Evolutionary conservation across 345 rosid species (phyloP).

Genomic region (Syzygium oleosum): DNA sequence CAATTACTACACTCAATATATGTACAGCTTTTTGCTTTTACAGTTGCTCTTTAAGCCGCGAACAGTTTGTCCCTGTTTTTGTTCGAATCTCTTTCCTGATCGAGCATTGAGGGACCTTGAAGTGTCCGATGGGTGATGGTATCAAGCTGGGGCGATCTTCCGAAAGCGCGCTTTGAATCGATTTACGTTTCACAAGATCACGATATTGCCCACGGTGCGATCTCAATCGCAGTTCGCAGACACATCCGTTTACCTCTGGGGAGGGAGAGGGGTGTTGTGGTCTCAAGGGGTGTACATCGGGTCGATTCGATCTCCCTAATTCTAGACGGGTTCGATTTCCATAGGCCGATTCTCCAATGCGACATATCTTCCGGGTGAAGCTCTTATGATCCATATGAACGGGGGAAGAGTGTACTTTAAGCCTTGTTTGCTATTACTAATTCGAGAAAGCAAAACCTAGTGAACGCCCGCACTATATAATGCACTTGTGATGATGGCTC

Average conservation of each 20-base stretch:
- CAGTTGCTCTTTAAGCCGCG: not conserved
- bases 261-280: too few relatives aligned
- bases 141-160: not conserved
- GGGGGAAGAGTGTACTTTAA: not conserved
- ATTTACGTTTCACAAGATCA: not conserved
- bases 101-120: not conserved
- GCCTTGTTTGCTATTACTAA: not conserved
- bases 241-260: not conserved
- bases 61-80: not conserved
- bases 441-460: not conserved
- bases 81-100: not conserved
- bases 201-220: not conserved
- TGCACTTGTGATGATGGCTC: too few relatives aligned
- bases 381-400: not conserved
- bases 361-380: not conserved
- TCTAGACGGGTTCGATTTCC: not conserved
- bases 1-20: not conserved
- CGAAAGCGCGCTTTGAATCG: not conserved
- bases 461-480: too few relatives aligned
- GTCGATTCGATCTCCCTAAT: not conserved
- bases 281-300: not conserved
- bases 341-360: not conserved
- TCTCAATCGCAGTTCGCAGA: not conserved
- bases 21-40: not conserved
- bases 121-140: not conserved